Evolutionary conservation across 1,139 yeast genomes (phyloP), one percentile per base, ranked within the genome.

Genomic region (Yamadazyma atlantica): DNA sequence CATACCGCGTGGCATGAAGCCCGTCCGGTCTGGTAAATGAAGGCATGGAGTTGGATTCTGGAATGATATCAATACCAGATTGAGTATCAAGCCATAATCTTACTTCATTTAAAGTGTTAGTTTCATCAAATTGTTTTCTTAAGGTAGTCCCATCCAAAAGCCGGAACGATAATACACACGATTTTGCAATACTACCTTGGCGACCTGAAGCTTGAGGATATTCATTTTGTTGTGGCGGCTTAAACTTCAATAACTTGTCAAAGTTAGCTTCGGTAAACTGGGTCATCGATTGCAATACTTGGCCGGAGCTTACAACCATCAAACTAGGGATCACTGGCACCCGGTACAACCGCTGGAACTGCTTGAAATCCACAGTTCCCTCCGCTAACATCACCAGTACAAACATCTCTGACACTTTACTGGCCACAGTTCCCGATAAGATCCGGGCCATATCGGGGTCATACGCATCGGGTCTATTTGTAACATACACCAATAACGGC

Each of bases 51-150:
- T 43, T 51, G 24, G 54, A 41, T 14, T 52, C 46, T 4, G 62
- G 57, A 1, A 61, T 51, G 8, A 64, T 50, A 29, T 50, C 64
- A 24, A 67, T 62, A 4, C 74, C 74, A 42, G 73, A 78, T 1
- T 69, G 68, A 38, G 81, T 62, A 43, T 73, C 72, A 5, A 84
- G 66, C 87, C 88, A 84, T 14, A 54, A 55, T 37, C 92, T 69
- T 4, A 83, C 89, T 37, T 71, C 76, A 30, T 57, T 57, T 32
- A 80, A 64, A 2, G 78, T 69, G 16, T 75, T 71, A 16, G 60
- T 42, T 0, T 67, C 44, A 4, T 49, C 39, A 44, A 82, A 81
- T 14, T 57, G 63, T 26, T 73, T 69, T 40, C 59, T 66, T 3
- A 80, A 45, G 0, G 80, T 64, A 3, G 63, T 58, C 0, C 87